phyloP scores from a whole-genome alignment of 768 basidiomycete species.

The Lactifluus piperatus region DNA sequence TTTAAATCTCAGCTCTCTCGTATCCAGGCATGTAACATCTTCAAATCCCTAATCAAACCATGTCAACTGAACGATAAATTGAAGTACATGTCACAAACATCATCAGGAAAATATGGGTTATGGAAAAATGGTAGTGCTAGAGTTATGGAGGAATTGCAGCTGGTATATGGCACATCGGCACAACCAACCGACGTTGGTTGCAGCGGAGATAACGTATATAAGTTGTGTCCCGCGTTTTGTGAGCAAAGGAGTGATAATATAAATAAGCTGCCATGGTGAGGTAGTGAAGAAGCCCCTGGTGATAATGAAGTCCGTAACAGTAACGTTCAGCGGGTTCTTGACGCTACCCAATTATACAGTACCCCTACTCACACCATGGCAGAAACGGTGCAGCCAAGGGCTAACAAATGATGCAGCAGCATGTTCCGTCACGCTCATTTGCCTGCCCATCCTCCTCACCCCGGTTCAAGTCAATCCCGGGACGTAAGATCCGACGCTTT shows the following conservation, averaged over 20 bases:
- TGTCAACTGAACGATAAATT: constrained; percentile 7
- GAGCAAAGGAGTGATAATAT: neutral
- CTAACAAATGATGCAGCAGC: constrained; percentile 35
- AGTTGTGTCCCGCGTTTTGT: neutral
- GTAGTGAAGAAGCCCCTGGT: neutral
- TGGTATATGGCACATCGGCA: neutral
- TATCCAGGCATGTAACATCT: neutral
- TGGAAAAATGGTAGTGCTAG: neutral
- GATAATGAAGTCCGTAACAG: neutral
- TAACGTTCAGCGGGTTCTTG: neutral
- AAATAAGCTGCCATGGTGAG: neutral
- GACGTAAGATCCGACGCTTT: constrained; percentile 39
- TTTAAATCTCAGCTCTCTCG: neutral
- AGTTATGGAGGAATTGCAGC: neutral
- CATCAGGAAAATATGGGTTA: neutral
- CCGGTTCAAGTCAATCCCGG: constrained; percentile 14
- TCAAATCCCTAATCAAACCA: neutral
- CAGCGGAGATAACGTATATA: neutral
- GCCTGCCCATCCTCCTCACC: neutral
- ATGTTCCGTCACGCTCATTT: constrained; percentile 24
- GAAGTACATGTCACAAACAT: neutral
- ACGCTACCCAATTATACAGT: too few relatives aligned
- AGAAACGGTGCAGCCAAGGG: neutral
- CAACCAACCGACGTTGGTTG: neutral
- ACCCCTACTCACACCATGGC: neutral